Conservation (phyloP, 768 basidiomycete species). For the Udeniomyces megalosporus region DNA sequence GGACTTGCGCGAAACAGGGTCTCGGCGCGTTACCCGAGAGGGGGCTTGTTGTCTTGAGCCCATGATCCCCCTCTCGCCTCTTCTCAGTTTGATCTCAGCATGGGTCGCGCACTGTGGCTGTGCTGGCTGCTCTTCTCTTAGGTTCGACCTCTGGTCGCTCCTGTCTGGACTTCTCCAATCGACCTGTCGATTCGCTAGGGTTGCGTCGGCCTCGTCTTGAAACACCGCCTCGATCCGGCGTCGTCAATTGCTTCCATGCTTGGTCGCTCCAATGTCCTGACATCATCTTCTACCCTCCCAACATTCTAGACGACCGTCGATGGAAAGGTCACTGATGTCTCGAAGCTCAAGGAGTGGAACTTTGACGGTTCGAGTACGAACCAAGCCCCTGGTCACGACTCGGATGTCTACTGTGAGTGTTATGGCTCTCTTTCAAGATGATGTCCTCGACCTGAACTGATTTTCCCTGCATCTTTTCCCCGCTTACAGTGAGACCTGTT, state of each 20-base stretch:
- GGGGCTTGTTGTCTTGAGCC: too few species aligned
- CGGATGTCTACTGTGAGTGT: conserved; percentile 58
- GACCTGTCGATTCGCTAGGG: too few species aligned
- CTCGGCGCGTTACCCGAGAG: too few species aligned
- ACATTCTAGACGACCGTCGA: neutral
- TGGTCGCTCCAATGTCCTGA: neutral
- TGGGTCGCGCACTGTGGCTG: too few species aligned
- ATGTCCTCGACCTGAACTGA: neutral
- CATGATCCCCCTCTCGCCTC: too few species aligned
- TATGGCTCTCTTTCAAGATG: neutral
- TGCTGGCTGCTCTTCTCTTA: too few species aligned
- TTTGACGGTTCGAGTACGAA: conserved; percentile 39
- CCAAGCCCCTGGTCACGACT: conserved; percentile 92
- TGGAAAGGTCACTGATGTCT: neutral
- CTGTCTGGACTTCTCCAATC: too few species aligned
- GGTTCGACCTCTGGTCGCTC: too few species aligned
- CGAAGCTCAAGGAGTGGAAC: conserved; percentile 7
- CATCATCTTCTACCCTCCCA: neutral
- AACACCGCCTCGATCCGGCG: too few species aligned
- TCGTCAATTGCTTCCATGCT: neutral
- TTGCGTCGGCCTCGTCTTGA: neutral
- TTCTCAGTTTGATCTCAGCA: too few species aligned
- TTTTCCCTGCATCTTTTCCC: too few species aligned
- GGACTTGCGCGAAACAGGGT: too few species aligned
- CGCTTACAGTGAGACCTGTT: conserved; percentile 45